A percentile compares a stretch with the other conserved stretches of the same genome.
Evolutionary conservation across 2,329 filamentous ascomycete genomes (phyloP).

Genomic region (Aspergillus brunneoviolaceus): DNA sequence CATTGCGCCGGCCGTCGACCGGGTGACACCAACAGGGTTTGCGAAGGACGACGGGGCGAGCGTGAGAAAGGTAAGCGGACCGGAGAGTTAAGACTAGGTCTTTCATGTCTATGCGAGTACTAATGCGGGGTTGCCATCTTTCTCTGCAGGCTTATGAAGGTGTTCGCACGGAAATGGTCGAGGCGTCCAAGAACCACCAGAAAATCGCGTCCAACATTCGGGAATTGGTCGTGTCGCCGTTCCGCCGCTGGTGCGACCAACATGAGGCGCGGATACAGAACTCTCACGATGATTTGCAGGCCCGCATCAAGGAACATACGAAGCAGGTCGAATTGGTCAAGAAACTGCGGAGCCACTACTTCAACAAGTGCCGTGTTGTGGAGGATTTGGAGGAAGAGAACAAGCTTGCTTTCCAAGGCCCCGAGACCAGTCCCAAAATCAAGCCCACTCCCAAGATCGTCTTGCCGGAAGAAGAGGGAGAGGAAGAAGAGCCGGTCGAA

Average conservation of each 20-base stretch:
- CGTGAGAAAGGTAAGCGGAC: slow-evolving; percentile 73
- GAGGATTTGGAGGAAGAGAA: slow-evolving; percentile 98
- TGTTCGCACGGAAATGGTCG: slow-evolving; percentile 86
- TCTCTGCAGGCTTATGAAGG: slow-evolving; percentile 79
- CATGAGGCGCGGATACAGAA: slow-evolving; percentile 89
- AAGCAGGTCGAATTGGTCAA: slow-evolving; percentile 86
- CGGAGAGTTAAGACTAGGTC: neutral
- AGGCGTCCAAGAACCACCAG: slow-evolving; percentile 83
- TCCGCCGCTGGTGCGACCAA: slow-evolving; percentile 92
- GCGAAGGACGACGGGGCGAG: slow-evolving; percentile 90
- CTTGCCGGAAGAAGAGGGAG: slow-evolving; percentile 67
- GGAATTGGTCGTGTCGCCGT: slow-evolving; percentile 91
- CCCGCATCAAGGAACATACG: slow-evolving; percentile 87
- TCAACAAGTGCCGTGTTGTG: slow-evolving; percentile 96
- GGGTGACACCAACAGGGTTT: slow-evolving; percentile 74
- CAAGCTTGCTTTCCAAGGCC: slow-evolving; percentile 93
- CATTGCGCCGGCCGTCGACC: slow-evolving; percentile 79
- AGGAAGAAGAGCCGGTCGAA: slow-evolving; percentile 81
- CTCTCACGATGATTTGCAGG: slow-evolving; percentile 91
- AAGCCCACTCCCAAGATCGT: slow-evolving; percentile 73
- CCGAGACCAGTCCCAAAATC: slow-evolving; percentile 64
- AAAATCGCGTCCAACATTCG: slow-evolving; percentile 97
- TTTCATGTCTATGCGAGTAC: neutral
- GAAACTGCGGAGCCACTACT: slow-evolving; percentile 93
- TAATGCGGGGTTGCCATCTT: neutral